A percentile compares a stretch with the other conserved stretches of the same genome.
Conservation (phyloP, 768 basidiomycete genomes). For the Tubosaeta sp. region DNA sequence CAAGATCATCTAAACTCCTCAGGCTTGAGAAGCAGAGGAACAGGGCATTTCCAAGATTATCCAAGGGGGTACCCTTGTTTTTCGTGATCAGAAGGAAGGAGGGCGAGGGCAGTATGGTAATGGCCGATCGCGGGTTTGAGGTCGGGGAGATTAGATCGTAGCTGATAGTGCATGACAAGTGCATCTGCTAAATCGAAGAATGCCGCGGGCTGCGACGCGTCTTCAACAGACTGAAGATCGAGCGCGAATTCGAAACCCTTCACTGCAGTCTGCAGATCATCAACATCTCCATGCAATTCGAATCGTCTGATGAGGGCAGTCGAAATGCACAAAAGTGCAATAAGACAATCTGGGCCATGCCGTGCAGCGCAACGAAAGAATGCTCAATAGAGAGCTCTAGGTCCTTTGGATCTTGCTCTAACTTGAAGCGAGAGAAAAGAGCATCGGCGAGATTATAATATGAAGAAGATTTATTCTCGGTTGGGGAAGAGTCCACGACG, state of each 20-base stretch:
- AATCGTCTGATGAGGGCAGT: slow-evolving; percentile 23
- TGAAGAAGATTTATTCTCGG: slow-evolving; percentile 16
- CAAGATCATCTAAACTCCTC: slow-evolving; percentile 14
- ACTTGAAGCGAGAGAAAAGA: slow-evolving; percentile 27
- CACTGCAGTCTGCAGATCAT: slow-evolving; percentile 29
- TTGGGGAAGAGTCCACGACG: slow-evolving; percentile 15
- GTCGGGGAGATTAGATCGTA: slow-evolving; percentile 17
- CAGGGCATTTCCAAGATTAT: slow-evolving; percentile 23
- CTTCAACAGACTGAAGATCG: slow-evolving; percentile 11
- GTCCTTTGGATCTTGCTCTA: slow-evolving; percentile 15
- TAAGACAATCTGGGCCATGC: slow-evolving; percentile 12
- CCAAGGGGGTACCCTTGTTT: slow-evolving; percentile 13
- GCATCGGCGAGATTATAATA: slow-evolving; percentile 30
- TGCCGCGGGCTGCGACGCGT: slow-evolving; percentile 9
- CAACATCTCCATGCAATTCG: slow-evolving; percentile 5
- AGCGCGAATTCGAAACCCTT: slow-evolving; percentile 20
- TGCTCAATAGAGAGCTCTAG: slow-evolving; percentile 22
- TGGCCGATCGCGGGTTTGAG: slow-evolving; percentile 27
- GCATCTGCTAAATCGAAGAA: slow-evolving; percentile 27
- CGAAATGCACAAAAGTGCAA: slow-evolving; percentile 21
- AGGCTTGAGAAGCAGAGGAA: slow-evolving; percentile 20
- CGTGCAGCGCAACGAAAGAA: slow-evolving; percentile 15
- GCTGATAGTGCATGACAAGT: slow-evolving; percentile 25
- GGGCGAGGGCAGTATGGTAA: slow-evolving; percentile 17
- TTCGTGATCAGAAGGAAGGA: slow-evolving; percentile 14